Base-by-base conservation (phyloP, 169 alveolate species). In the Eimeria praecox region DNA sequence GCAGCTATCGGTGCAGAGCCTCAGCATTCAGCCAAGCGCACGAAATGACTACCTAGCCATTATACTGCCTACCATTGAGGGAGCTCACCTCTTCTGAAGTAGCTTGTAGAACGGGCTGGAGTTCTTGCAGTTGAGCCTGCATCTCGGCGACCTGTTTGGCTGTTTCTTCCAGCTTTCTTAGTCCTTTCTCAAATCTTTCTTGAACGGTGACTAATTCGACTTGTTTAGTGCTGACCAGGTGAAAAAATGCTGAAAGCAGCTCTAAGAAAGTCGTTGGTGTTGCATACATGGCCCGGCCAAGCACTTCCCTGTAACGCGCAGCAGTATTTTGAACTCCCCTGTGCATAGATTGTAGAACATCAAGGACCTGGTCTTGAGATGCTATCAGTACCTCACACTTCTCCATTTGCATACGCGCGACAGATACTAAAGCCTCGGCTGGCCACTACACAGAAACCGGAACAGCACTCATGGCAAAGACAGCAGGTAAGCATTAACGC, bases 251-350 rank as follows among this genome's bases (percentile, higher is more conserved):
- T 40, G 96, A 96, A 77, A 99, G 98, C 62, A 98, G 95, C 94
- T 99, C 99, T 54, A 98, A 96, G 96, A 98, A 99, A 73, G 99
- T 97, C 95, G 99, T 99, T 14, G 99, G 99, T 18, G 99, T 99
- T n/a, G 98, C 98, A 94, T 98, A 98, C 80, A 98, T 99, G 95
- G 97, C 98, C 92, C 99, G 95, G 10, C 98, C 91, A 33, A 98
- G 97, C 96, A 98, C 98, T 46, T 98, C 98, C 66, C 97, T 95
- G 97, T 97, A 98, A 90, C 96, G 96, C 75, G 83, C 75, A 0
- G 99, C 97, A 33, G 97, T 97, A 69, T 96, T 96, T 96, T 99
- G 99, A 14, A 98, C 99, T 14, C 98, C 97, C 96, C 98, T 98
- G 96, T 99, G 99, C 35, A 98, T 97, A 77, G 96, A 96, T 95